phyloP scores from a whole-genome alignment of 2,329 filamentous ascomycete genomes.

The Knufia fluminis region DNA sequence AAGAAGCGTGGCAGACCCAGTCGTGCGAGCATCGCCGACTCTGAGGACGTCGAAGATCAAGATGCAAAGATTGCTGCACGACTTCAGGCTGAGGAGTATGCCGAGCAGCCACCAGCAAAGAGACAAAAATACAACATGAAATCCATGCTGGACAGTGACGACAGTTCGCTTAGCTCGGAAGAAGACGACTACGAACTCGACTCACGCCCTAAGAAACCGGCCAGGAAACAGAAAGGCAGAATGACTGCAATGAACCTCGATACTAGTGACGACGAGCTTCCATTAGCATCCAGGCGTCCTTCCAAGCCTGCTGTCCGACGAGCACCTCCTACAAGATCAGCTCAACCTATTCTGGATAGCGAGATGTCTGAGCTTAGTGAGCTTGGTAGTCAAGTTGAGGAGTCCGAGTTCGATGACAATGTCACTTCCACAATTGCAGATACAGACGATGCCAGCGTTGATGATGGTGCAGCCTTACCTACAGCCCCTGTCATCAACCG shows the following conservation, averaged over 20 bases:
- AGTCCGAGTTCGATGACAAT: slow-evolving; percentile 10
- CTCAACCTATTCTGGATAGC: slow-evolving; percentile 9
- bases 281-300: slow-evolving; percentile 10
- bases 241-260: slow-evolving; percentile 8
- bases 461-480: background rate
- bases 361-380: slow-evolving; percentile 12
- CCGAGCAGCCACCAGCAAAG: slow-evolving; percentile 11
- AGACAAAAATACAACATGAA: background rate
- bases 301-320: background rate
- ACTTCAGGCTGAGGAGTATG: slow-evolving; percentile 49
- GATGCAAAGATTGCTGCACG: slow-evolving; percentile 47
- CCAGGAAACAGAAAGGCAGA: slow-evolving; percentile 7
- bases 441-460: background rate
- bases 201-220: slow-evolving; percentile 5
- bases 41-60: slow-evolving; percentile 24
- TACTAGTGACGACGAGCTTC: slow-evolving; percentile 16
- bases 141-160: background rate
- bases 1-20: slow-evolving; percentile 36
- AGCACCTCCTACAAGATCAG: background rate
- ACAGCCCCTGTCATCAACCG: background rate
- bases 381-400: slow-evolving; percentile 5
- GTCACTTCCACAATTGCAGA: slow-evolving; percentile 7
- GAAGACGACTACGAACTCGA: background rate
- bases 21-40: slow-evolving; percentile 31
- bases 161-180: background rate